A percentile compares a stretch with the other conserved stretches of the same genome.
These are phyloP conservation scores for Ormosia emarginata DNA, from an alignment of 306 rosid species.

Conservation along the genomic window DNA sequence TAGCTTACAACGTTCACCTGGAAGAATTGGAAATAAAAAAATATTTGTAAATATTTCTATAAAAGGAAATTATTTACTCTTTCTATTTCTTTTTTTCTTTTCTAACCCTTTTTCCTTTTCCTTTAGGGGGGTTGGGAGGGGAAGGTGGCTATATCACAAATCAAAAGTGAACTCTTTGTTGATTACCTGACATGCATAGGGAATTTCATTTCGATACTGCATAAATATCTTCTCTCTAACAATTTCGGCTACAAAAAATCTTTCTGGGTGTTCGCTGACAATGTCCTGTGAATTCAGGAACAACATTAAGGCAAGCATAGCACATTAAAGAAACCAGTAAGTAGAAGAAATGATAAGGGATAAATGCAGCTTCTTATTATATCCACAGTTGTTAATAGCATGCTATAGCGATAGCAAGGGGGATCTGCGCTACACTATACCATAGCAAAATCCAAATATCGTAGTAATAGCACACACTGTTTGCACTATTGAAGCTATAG, in stretches of 20 bases:
- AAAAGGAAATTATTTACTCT: background rate
- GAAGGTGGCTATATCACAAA: conserved; percentile 15
- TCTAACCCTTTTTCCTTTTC: background rate
- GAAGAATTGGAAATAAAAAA: conserved; percentile 13
- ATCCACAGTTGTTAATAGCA: background rate
- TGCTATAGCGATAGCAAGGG: background rate
- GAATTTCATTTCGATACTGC: conserved; percentile 93
- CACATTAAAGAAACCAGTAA: conserved; percentile 11
- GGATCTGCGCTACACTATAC: background rate
- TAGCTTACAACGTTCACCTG: conserved; percentile 93
- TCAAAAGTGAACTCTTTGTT: background rate
- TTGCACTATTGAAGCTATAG: background rate
- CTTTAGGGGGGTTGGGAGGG: background rate
- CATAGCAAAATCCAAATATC: background rate
- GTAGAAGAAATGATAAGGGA: background rate
- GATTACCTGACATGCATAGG: conserved; percentile 88
- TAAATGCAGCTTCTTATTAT: background rate
- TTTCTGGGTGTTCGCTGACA: conserved; percentile 94
- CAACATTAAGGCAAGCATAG: conserved; percentile 17
- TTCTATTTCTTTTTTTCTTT: background rate
- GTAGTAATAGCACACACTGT: background rate
- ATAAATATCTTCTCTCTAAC: conserved; percentile 92
- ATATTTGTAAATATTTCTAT: background rate
- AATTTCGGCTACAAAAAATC: conserved; percentile 90
- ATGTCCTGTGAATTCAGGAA: conserved; percentile 65